Evolutionary conservation across 1,284 basidiomycete species (phyloP).

Genomic region (Boletus holoroseus): DNA sequence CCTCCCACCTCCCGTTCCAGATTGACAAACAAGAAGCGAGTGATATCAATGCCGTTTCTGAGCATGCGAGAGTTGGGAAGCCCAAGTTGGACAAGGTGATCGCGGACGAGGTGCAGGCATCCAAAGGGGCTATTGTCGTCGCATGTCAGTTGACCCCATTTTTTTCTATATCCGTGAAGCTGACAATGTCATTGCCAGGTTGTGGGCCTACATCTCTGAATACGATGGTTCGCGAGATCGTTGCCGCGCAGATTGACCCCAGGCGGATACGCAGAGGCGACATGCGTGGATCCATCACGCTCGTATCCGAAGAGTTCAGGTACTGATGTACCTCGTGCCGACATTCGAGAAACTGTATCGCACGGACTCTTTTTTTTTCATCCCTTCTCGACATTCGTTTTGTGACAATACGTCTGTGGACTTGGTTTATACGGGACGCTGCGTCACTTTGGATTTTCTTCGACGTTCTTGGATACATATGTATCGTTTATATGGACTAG

Average conservation of each 20-base stretch:
- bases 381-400: slow-evolving; percentile 11
- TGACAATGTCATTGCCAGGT: slow-evolving; percentile 35
- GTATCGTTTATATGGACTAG: slow-evolving; percentile 1
- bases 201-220: slow-evolving; percentile 75
- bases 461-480: neutral
- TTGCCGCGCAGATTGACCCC: slow-evolving; percentile 60
- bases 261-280: slow-evolving; percentile 54
- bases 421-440: neutral
- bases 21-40: slow-evolving; percentile 62
- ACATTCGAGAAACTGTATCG: neutral
- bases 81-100: slow-evolving; percentile 68
- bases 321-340: slow-evolving; percentile 35
- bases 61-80: slow-evolving; percentile 66
- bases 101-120: slow-evolving; percentile 56
- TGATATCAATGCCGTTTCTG: slow-evolving; percentile 63
- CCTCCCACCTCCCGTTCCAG: slow-evolving; percentile 37
- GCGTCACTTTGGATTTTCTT: neutral
- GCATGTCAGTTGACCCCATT: slow-evolving; percentile 49
- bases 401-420: slow-evolving; percentile 3
- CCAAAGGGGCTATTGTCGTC: slow-evolving; percentile 58
- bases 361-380: neutral
- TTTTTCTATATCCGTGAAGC: neutral
- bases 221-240: slow-evolving; percentile 63
- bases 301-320: slow-evolving; percentile 68
- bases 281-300: slow-evolving; percentile 53